phyloP scores from a whole-genome alignment of 2,329 filamentous ascomycete genomes.

The Penicillium sp. region DNA sequence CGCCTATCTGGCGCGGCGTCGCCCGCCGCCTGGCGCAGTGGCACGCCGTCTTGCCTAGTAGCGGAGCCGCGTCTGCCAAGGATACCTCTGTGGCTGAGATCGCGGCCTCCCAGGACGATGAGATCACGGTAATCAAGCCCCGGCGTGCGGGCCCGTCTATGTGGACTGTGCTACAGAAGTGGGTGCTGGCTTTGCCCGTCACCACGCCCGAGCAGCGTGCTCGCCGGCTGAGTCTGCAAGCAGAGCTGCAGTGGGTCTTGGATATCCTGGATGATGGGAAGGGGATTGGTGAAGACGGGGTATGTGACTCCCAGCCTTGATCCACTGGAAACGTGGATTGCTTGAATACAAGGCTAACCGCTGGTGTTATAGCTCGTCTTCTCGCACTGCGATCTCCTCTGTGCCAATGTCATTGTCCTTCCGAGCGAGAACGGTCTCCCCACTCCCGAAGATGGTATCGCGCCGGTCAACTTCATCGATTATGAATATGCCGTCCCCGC shows the following conservation, averaged over 20 bases:
- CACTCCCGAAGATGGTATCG: slow-evolving; percentile 36
- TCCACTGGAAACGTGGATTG: background rate
- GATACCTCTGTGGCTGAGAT: slow-evolving; percentile 14
- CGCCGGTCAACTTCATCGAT: slow-evolving; percentile 82
- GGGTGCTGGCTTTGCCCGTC: slow-evolving; percentile 81
- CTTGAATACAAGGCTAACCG: background rate
- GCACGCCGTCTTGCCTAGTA: slow-evolving; percentile 70
- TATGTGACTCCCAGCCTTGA: slow-evolving; percentile 39
- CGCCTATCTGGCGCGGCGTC: slow-evolving; percentile 76
- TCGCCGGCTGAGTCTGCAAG: slow-evolving; percentile 67
- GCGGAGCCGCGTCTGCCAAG: slow-evolving; percentile 36
- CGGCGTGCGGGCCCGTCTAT: slow-evolving; percentile 73
- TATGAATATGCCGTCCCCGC: slow-evolving; percentile 97
- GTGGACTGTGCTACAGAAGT: slow-evolving; percentile 95
- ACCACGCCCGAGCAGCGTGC: slow-evolving; percentile 65
- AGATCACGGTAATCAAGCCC: slow-evolving; percentile 18
- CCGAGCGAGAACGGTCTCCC: slow-evolving; percentile 37
- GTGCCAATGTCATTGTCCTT: slow-evolving; percentile 89
- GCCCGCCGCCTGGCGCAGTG: slow-evolving; percentile 84
- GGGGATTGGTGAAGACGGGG: slow-evolving; percentile 71
- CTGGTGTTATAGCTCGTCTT: slow-evolving; percentile 68
- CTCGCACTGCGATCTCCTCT: slow-evolving; percentile 92
- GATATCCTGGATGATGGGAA: slow-evolving; percentile 70
- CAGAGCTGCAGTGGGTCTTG: slow-evolving; percentile 69
- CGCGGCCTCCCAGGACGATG: slow-evolving; percentile 13